These are phyloP conservation scores for Macadamia integrifolia DNA, from an alignment of 164 flowering plant species.

Conservation along the genomic window DNA sequence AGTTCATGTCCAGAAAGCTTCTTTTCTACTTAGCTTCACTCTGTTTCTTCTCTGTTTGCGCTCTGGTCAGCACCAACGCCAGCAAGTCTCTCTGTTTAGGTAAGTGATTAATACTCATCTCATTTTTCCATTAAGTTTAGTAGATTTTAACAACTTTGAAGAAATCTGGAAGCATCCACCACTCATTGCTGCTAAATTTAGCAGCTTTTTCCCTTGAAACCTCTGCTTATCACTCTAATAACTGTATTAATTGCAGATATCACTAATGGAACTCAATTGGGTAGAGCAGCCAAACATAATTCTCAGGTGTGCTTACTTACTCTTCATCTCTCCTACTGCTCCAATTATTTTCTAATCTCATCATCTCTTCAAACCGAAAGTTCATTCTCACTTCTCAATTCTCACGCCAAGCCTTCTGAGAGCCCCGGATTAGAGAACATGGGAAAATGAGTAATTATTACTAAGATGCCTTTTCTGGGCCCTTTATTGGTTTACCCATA, in stretches of 20 bases:
- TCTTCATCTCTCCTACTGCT: background rate
- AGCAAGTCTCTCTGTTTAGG: constrained; percentile 22
- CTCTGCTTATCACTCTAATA: background rate
- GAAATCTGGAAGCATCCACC: background rate
- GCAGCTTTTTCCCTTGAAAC: background rate
- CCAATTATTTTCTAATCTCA: background rate
- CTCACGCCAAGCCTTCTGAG: background rate
- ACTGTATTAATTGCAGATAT: constrained; percentile 7
- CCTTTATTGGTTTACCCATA: too few species aligned
- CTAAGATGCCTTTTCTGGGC: too few species aligned
- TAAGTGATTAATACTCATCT: constrained; percentile 6
- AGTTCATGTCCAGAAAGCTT: constrained; percentile 7
- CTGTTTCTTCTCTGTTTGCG: constrained; percentile 29
- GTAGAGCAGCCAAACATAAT: background rate
- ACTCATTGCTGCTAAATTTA: constrained; percentile 1
- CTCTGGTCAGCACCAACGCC: constrained; percentile 21
- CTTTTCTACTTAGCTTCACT: constrained; percentile 18
- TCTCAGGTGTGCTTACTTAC: constrained; percentile 10
- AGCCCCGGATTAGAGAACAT: background rate
- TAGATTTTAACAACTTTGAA: background rate
- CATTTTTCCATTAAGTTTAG: background rate
- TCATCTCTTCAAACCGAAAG: too few species aligned
- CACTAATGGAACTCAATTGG: constrained; percentile 1
- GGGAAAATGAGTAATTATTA: too few species aligned
- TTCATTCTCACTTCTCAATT: background rate